Evolutionary conservation across 352 stramenopile genomes (phyloP).

Genomic region (Phytophthora pinifolia): DNA sequence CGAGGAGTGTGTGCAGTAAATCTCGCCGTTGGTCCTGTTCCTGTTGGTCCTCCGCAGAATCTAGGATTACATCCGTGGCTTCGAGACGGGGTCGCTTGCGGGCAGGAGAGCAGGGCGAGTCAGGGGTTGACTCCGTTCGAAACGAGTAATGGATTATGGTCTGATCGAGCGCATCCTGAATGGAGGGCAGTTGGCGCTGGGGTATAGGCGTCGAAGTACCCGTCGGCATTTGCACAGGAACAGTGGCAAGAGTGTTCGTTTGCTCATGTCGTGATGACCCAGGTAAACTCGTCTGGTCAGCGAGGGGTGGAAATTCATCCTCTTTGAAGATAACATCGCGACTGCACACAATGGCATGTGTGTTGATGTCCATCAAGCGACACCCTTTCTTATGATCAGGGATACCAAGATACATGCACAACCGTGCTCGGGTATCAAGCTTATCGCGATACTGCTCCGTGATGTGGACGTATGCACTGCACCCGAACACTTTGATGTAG

Average conservation of each 20-base stretch:
- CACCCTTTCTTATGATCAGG: slow-evolving; percentile 7
- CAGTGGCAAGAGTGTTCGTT: too few relatives aligned
- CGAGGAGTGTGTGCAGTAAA: neutral
- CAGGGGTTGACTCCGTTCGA: slow-evolving; percentile 1
- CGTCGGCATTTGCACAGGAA: too few relatives aligned
- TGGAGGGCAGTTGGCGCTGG: neutral
- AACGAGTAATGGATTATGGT: slow-evolving; percentile 1
- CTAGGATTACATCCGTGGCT: neutral
- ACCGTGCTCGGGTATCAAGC: slow-evolving; percentile 1
- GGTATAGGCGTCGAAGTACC: too few relatives aligned
- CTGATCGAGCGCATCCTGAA: neutral
- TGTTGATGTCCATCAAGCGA: slow-evolving; percentile 10
- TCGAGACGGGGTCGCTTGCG: neutral
- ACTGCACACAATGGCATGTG: slow-evolving; percentile 4
- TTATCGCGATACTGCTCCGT: slow-evolving; percentile 7
- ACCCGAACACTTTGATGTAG: slow-evolving; percentile 9
- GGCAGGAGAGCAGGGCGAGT: neutral
- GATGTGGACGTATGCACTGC: slow-evolving; percentile 3
- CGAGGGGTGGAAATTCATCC: slow-evolving; percentile 2
- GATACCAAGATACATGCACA: slow-evolving; percentile 7
- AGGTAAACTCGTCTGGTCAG: neutral
- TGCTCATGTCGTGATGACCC: too few relatives aligned
- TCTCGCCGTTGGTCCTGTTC: neutral
- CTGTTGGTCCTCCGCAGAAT: slow-evolving; percentile 8
- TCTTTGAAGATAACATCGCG: slow-evolving; percentile 11